Conservation (phyloP, 1,284 basidiomycete species). For the Cutaneotrichosporon sp. region DNA sequence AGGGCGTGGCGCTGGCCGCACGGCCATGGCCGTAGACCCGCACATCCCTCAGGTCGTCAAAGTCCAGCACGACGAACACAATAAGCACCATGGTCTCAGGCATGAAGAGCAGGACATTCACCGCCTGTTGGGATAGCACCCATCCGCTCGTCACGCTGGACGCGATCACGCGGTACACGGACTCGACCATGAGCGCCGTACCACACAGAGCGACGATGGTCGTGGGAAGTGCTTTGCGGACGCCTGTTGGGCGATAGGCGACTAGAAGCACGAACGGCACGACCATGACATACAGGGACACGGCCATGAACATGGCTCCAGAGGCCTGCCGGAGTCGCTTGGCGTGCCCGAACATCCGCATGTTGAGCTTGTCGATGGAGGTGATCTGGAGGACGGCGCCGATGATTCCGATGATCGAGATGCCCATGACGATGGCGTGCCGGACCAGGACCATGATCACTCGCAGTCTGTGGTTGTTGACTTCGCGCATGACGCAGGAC, state of each 20-base stretch:
- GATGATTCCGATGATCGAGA: slow-evolving; percentile 10
- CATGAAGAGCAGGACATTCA: slow-evolving; percentile 9
- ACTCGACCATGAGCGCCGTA: slow-evolving; percentile 5
- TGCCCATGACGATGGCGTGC: background rate
- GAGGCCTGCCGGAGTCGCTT: slow-evolving; percentile 6
- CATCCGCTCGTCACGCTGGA: background rate
- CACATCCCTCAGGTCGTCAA: slow-evolving; percentile 7
- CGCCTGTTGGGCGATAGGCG: background rate
- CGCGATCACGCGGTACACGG: slow-evolving; percentile 5
- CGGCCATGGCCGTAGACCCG: background rate
- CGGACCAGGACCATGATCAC: background rate
- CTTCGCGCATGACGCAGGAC: slow-evolving; percentile 3
- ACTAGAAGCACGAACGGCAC: background rate
- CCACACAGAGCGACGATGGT: background rate
- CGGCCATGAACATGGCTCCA: slow-evolving; percentile 7
- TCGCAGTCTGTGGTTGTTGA: background rate
- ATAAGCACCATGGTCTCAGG: slow-evolving; percentile 9
- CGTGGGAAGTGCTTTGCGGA: background rate
- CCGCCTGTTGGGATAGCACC: background rate
- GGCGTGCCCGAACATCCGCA: background rate
- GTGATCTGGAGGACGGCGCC: slow-evolving; percentile 14
- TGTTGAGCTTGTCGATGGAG: slow-evolving; percentile 1
- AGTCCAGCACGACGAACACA: background rate
- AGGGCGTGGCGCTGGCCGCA: background rate
- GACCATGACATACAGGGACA: background rate